phyloP scores from a whole-genome alignment of 305 asterid species.

The Fraxinus xanthoxyloides region DNA sequence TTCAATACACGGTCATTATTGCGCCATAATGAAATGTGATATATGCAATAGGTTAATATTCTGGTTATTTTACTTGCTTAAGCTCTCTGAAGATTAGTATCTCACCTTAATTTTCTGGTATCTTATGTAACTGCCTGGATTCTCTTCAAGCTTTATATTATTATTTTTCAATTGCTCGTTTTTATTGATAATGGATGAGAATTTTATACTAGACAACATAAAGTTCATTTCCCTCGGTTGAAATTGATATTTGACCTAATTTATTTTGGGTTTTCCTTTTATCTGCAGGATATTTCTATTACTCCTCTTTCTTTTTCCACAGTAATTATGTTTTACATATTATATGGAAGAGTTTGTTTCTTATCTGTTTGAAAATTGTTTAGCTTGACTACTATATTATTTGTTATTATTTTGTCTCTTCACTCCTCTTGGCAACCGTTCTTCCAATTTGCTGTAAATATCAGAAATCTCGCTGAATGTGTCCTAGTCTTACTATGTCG shows the following conservation, averaged over 20 bases:
- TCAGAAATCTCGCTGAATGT: background rate
- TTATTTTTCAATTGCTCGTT: background rate
- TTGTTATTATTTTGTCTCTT: background rate
- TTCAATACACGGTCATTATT: background rate
- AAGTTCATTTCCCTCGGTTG: background rate
- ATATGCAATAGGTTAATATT: background rate
- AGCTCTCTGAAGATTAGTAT: background rate
- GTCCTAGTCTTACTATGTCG: background rate
- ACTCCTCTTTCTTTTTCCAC: background rate
- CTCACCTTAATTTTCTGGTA: background rate
- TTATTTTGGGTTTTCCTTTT: background rate
- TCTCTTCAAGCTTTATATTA: conserved; percentile 5
- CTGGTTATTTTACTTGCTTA: background rate
- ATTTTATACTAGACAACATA: background rate
- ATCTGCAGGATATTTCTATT: background rate
- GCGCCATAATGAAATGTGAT: background rate
- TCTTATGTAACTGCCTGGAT: conserved; percentile 3
- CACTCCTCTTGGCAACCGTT: background rate
- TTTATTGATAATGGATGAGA: background rate
- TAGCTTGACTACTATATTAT: background rate
- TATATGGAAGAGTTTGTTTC: background rate
- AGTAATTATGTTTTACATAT: background rate
- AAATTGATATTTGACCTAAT: background rate
- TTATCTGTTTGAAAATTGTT: background rate
- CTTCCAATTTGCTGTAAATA: background rate